Evolutionary conservation across 2,329 filamentous ascomycete genomes (phyloP).

Genomic region (Camillea tinctor): DNA sequence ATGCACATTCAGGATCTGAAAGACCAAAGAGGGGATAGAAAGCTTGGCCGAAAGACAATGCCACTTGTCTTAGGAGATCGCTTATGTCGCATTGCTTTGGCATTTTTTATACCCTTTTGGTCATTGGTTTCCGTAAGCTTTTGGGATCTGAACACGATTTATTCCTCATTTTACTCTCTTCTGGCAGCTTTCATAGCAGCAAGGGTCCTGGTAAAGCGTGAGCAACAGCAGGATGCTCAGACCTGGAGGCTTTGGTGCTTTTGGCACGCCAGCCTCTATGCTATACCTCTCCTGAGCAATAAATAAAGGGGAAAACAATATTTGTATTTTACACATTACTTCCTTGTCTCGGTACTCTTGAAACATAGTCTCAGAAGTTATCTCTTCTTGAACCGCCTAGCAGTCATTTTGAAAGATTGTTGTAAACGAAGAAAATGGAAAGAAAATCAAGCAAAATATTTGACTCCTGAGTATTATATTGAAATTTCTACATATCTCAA

Average conservation of each 20-base stretch:
- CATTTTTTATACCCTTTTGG: constrained; percentile 20
- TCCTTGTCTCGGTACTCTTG: neutral
- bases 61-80: constrained; percentile 23
- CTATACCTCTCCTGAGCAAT: neutral
- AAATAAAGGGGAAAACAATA: neutral
- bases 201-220: neutral
- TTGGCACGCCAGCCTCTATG: neutral
- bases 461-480: too few relatives aligned
- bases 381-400: too few relatives aligned
- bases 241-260: constrained; percentile 1
- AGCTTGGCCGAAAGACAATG: constrained; percentile 23
- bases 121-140: constrained; percentile 15
- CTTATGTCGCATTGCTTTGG: constrained; percentile 16
- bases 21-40: constrained; percentile 24
- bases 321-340: neutral
- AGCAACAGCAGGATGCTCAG: neutral
- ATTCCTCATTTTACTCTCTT: neutral
- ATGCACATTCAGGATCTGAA: constrained; percentile 29
- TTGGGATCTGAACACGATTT: constrained; percentile 7
- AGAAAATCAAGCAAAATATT: too few relatives aligned
- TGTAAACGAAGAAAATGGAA: too few relatives aligned
- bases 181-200: neutral
- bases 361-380: neutral
- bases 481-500: too few relatives aligned
- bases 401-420: too few relatives aligned